phyloP scores from a whole-genome alignment of 2,329 filamentous ascomycete species.

The Ascochyta pisi region DNA sequence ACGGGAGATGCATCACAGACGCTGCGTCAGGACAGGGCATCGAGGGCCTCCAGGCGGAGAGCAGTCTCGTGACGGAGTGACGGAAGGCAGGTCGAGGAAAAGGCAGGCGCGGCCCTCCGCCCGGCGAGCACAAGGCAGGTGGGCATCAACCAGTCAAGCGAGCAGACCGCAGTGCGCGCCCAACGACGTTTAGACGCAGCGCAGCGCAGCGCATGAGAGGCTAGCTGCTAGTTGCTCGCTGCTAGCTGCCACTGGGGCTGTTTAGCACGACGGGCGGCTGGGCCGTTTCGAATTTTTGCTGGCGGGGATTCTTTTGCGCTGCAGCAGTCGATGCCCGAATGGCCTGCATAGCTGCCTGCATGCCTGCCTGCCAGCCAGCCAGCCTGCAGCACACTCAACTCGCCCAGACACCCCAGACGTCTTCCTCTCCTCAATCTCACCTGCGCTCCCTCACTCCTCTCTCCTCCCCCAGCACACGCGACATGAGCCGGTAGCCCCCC shows the following conservation, averaged over 20 bases:
- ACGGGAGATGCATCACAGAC: background rate
- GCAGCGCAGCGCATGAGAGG: slow-evolving; percentile 17
- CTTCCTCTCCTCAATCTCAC: slow-evolving; percentile 3
- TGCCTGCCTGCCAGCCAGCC: slow-evolving; percentile 20
- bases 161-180: slow-evolving; percentile 26
- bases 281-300: slow-evolving; percentile 37
- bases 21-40: slow-evolving; percentile 13
- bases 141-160: slow-evolving; percentile 9
- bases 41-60: background rate
- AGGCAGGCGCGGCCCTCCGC: background rate
- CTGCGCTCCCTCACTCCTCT: slow-evolving; percentile 9
- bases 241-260: slow-evolving; percentile 19
- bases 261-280: slow-evolving; percentile 27
- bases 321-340: slow-evolving; percentile 28
- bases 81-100: background rate
- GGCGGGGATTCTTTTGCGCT: slow-evolving; percentile 25
- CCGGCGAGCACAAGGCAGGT: slow-evolving; percentile 3
- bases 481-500: slow-evolving; percentile 22
- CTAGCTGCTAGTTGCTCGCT: no score
- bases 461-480: slow-evolving; percentile 8
- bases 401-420: slow-evolving; percentile 22
- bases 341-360: slow-evolving; percentile 8
- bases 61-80: slow-evolving; percentile 13
- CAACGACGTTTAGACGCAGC: slow-evolving; percentile 34
- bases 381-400: slow-evolving; percentile 17